Evolutionary conservation across 2,329 filamentous ascomycete genomes (phyloP).

Genomic region (Zymoseptoria pseudotritici): DNA sequence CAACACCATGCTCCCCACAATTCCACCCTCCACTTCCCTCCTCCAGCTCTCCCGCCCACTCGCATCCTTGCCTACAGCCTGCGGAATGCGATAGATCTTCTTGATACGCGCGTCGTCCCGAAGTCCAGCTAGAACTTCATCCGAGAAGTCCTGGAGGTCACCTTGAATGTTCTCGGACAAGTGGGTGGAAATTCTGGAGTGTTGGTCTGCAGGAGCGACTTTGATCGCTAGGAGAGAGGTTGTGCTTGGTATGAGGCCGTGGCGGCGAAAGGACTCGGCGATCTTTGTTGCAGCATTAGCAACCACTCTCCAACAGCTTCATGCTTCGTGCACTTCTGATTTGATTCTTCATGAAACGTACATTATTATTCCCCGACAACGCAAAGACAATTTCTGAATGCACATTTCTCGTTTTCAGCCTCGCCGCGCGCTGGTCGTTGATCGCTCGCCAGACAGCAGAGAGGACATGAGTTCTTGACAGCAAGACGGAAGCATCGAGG

Average conservation of each 20-base stretch:
- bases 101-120: constrained; percentile 63
- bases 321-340: too few species aligned
- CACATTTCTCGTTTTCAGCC: constrained; percentile 72
- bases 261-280: constrained; percentile 80
- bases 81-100: constrained; percentile 76
- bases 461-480: constrained; percentile 65
- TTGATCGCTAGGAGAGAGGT: constrained; percentile 74
- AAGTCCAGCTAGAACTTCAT: constrained; percentile 52
- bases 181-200: constrained; percentile 46
- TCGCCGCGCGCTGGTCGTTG: constrained; percentile 52
- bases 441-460: constrained; percentile 72
- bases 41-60: background rate
- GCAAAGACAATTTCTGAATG: constrained; percentile 83
- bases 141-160: constrained; percentile 49
- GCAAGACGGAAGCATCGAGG: constrained; percentile 71
- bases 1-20: constrained; percentile 65
- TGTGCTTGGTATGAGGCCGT: constrained; percentile 68
- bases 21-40: constrained; percentile 48
- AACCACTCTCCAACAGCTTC: too few species aligned
- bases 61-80: constrained; percentile 39
- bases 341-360: too few species aligned
- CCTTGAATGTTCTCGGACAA: constrained; percentile 58
- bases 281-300: too few species aligned
- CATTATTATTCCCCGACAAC: constrained; percentile 76
- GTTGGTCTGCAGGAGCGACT: constrained; percentile 45